Evolutionary conservation across 441 rosid genomes (phyloP).

Genomic region (Gossypium davidsonii): DNA sequence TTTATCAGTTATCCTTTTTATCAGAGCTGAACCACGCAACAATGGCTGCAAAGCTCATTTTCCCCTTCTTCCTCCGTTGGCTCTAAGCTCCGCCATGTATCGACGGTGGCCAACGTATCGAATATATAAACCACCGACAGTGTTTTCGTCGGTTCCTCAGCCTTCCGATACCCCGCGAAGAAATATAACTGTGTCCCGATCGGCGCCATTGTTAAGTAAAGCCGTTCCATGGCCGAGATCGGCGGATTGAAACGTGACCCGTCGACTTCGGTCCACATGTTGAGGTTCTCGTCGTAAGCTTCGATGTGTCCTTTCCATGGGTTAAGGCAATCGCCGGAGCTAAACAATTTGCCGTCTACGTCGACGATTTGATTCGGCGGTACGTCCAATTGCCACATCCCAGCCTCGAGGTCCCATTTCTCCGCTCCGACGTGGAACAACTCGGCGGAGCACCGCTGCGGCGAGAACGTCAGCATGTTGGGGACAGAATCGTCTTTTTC

Average conservation of each 20-base stretch:
- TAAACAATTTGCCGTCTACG: slow-evolving; percentile 30
- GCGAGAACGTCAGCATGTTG: slow-evolving; percentile 21
- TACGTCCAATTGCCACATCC: slow-evolving; percentile 55
- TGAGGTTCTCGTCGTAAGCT: slow-evolving; percentile 30
- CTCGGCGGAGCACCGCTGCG: slow-evolving; percentile 48
- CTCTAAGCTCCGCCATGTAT: slow-evolving; percentile 42
- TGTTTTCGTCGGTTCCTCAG: slow-evolving; percentile 22
- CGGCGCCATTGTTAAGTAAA: slow-evolving; percentile 47
- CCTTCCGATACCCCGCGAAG: slow-evolving; percentile 34
- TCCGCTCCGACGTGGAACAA: slow-evolving; percentile 26
- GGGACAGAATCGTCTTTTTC: slow-evolving; percentile 22
- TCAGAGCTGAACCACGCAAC: slow-evolving; percentile 35
- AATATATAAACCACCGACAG: slow-evolving; percentile 28
- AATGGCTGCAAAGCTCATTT: slow-evolving; percentile 52
- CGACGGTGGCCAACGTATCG: slow-evolving; percentile 24
- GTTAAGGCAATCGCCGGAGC: slow-evolving; percentile 52
- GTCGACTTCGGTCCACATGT: slow-evolving; percentile 45
- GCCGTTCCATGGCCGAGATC: slow-evolving; percentile 12
- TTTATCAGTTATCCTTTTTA: neutral
- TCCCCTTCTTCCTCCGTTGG: slow-evolving; percentile 33
- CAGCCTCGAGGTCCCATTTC: slow-evolving; percentile 37
- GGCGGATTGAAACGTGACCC: slow-evolving; percentile 28
- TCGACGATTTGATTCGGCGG: slow-evolving; percentile 55
- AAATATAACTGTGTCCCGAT: slow-evolving; percentile 39
- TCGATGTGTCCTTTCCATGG: slow-evolving; percentile 62